Evolutionary conservation across 2,329 filamentous ascomycete species (phyloP).

Genomic region (Cladobotryum protrusum): DNA sequence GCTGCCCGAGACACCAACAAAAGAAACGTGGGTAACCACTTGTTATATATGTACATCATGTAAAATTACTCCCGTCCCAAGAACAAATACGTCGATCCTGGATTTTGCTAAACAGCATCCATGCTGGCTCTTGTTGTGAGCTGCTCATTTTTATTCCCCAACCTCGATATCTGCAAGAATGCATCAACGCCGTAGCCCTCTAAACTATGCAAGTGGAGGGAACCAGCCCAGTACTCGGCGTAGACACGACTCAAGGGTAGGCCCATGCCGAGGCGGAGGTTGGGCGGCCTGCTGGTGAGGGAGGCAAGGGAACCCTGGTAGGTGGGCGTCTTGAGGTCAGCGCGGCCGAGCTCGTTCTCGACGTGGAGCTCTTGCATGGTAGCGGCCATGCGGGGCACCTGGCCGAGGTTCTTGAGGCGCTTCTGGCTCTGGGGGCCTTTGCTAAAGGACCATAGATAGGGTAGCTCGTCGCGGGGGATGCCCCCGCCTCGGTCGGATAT

Average conservation of each 20-base stretch:
- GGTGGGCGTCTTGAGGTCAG: slow-evolving; percentile 35
- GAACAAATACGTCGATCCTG: not conserved
- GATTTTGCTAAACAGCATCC: slow-evolving; percentile 56
- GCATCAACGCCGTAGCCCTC: slow-evolving; percentile 95
- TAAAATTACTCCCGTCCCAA: not conserved
- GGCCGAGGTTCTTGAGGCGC: slow-evolving; percentile 75
- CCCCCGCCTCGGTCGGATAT: slow-evolving; percentile 95
- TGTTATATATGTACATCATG: not conserved
- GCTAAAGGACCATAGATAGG: slow-evolving; percentile 93
- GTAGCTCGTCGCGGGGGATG: slow-evolving; percentile 75
- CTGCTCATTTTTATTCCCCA: slow-evolving; percentile 98
- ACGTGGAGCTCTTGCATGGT: slow-evolving; percentile 80
- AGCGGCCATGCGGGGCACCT: slow-evolving; percentile 85
- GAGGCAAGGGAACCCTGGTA: slow-evolving; percentile 64
- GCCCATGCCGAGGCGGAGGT: slow-evolving; percentile 85
- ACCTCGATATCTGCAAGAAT: slow-evolving; percentile 90
- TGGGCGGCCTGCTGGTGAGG: slow-evolving; percentile 75
- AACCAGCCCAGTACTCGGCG: slow-evolving; percentile 96
- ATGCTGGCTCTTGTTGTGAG: slow-evolving; percentile 71
- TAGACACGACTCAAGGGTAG: slow-evolving; percentile 91
- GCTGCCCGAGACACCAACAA: not conserved
- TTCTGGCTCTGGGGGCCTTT: slow-evolving; percentile 78
- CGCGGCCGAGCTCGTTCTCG: slow-evolving; percentile 35
- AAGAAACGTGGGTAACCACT: not conserved
- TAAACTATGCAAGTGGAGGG: slow-evolving; percentile 80